Conservation (phyloP, 169 alveolate species). For the Blepharisma undulans region DNA sequence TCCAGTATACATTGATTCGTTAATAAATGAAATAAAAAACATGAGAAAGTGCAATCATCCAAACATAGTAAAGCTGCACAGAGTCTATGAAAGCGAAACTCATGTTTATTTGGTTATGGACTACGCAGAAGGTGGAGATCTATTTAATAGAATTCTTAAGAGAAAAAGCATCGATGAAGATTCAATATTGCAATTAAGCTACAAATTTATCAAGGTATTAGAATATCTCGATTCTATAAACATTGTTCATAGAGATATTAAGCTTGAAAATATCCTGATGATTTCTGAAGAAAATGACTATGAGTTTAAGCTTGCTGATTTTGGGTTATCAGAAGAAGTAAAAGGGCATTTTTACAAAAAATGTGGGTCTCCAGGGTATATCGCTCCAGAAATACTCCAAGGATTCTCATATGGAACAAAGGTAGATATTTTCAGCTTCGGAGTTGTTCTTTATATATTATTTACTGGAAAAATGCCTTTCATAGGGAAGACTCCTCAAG, state of each 20-base stretch:
- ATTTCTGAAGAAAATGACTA: constrained; percentile 24
- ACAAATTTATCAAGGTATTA: not conserved
- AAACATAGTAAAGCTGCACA: not conserved
- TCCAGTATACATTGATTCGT: too few relatives aligned
- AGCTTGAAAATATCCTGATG: constrained; percentile 69
- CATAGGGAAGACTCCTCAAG: too few relatives aligned
- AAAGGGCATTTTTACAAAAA: constrained; percentile 74
- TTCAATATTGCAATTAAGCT: not conserved
- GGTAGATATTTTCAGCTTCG: constrained; percentile 75
- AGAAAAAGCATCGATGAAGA: not conserved
- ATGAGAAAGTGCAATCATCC: not conserved
- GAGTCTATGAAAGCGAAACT: not conserved
- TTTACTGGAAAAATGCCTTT: too few relatives aligned
- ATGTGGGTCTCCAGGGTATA: constrained; percentile 84
- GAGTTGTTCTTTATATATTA: constrained; percentile 69
- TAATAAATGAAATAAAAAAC: too few relatives aligned
- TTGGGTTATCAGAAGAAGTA: constrained; percentile 83
- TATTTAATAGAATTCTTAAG: not conserved
- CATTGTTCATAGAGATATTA: constrained; percentile 63
- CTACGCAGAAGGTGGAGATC: not conserved
- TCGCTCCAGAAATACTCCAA: constrained; percentile 33
- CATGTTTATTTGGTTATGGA: not conserved
- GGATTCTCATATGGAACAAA: constrained; percentile 60
- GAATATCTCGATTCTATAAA: not conserved
- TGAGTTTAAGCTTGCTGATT: constrained; percentile 53